Conservation (phyloP, 2,329 filamentous ascomycete genomes). For the Alternaria alternata region DNA sequence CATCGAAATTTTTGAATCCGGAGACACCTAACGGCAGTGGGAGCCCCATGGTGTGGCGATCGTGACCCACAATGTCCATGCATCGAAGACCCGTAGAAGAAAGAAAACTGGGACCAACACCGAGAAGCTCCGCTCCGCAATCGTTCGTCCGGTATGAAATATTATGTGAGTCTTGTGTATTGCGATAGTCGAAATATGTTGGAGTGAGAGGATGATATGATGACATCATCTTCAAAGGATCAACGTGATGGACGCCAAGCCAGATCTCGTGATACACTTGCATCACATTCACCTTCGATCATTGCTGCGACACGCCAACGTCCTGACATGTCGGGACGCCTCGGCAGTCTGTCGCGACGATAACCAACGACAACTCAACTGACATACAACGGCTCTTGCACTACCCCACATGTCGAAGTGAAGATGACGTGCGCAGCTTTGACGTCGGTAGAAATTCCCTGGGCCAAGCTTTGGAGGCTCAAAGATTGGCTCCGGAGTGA, state of each 20-base stretch:
- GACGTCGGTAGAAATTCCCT: constrained; percentile 6
- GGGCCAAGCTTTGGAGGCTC: constrained; percentile 14
- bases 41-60: constrained; percentile 4
- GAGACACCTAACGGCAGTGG: neutral
- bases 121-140: neutral
- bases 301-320: neutral
- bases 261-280: neutral
- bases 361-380: neutral
- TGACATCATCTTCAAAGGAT: neutral
- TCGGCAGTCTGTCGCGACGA: neutral
- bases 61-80: constrained; percentile 9
- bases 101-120: constrained; percentile 1
- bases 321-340: neutral
- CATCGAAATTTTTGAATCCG: neutral
- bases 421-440: constrained; percentile 13
- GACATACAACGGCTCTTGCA: neutral
- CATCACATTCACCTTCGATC: constrained; percentile 7
- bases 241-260: neutral
- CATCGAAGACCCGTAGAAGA: constrained; percentile 14
- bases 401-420: constrained; percentile 6
- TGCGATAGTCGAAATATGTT: neutral
- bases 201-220: neutral
- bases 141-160: neutral
- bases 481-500: constrained; percentile 6
- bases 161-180: neutral